Evolutionary conservation across 441 rosid genomes (phyloP).

Genomic region (Biscutella laevigata): DNA sequence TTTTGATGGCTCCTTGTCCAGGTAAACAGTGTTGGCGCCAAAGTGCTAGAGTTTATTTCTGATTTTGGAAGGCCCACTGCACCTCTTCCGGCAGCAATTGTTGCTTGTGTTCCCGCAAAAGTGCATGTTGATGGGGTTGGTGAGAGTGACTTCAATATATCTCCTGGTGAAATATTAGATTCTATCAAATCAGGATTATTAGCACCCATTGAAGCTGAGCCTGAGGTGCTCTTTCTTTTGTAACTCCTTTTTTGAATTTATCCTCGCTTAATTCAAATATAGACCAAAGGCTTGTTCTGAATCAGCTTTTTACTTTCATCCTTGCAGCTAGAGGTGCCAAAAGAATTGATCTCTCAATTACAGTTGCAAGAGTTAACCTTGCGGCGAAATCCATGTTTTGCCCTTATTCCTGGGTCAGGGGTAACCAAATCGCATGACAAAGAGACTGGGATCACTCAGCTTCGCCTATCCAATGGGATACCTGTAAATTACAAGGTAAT

Average conservation of each 20-base stretch:
- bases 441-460: constrained; percentile 85
- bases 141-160: constrained; percentile 80
- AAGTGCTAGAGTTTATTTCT: constrained; percentile 83
- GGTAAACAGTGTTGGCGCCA: constrained; percentile 92
- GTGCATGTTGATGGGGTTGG: constrained; percentile 77
- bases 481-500: constrained; percentile 70
- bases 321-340: constrained; percentile 96
- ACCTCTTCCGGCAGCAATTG: constrained; percentile 94
- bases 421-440: constrained; percentile 58
- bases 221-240: constrained; percentile 57
- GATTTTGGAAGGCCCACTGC: constrained; percentile 91
- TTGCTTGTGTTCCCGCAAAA: constrained; percentile 92
- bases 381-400: constrained; percentile 61
- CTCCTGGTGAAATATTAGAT: constrained; percentile 58
- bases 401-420: constrained; percentile 41
- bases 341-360: constrained; percentile 62
- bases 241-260: constrained; percentile 18
- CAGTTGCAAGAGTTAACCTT: constrained; percentile 65
- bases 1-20: constrained; percentile 25
- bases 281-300: constrained; percentile 17
- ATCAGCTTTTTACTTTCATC: constrained; percentile 17
- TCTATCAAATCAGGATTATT: constrained; percentile 71
- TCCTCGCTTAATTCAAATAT: constrained; percentile 11
- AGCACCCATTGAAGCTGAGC: constrained; percentile 95
- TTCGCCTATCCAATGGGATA: constrained; percentile 87